Evolutionary conservation across 2,329 filamentous ascomycete genomes (phyloP).

Genomic region (Hypoxylon sp.): DNA sequence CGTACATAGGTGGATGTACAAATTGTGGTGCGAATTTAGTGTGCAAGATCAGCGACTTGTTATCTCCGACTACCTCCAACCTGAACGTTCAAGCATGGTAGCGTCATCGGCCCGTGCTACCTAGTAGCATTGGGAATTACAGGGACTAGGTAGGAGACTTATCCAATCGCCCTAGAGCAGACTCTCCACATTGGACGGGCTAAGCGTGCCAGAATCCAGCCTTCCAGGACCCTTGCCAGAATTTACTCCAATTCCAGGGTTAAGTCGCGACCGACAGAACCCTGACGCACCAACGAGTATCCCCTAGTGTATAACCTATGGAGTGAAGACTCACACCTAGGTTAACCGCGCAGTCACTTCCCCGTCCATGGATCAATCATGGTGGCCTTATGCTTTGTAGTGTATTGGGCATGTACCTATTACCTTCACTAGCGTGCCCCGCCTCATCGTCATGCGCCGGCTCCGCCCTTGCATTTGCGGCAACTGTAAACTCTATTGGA

Average conservation of each 20-base stretch:
- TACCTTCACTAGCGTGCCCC: constrained; percentile 12
- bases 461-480: constrained; percentile 33
- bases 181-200: constrained; percentile 26
- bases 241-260: constrained; percentile 10
- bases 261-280: background rate
- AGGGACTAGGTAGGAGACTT: constrained; percentile 9
- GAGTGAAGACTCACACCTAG: no score
- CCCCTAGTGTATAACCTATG: no score
- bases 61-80: constrained; percentile 7
- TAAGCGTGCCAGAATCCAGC: background rate
- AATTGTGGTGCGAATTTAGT: background rate
- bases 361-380: no score
- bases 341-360: no score
- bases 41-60: background rate
- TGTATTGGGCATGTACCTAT: no score
- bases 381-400: no score
- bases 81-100: constrained; percentile 15
- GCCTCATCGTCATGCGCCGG: constrained; percentile 34
- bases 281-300: constrained; percentile 11
- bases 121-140: constrained; percentile 3
- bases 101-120: constrained; percentile 26
- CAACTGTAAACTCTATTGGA: constrained; percentile 16
- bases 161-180: constrained; percentile 27
- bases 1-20: background rate
- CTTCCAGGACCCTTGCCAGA: background rate